These are phyloP conservation scores for Diaporthe sp. DNA, from an alignment of 2,329 filamentous ascomycete genomes.

Conservation along the genomic window DNA sequence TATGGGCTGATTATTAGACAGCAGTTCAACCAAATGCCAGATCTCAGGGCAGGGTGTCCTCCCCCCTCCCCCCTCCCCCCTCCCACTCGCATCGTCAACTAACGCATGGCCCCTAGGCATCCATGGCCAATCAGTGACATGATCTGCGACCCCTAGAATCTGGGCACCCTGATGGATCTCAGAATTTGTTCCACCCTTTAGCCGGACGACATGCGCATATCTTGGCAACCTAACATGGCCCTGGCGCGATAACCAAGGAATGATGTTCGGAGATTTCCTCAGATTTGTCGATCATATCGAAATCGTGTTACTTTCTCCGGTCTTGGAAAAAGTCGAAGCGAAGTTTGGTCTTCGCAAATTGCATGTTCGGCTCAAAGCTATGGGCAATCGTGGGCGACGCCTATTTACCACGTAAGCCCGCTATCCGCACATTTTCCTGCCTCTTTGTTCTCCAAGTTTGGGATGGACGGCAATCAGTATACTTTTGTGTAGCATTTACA, in stretches of 20 bases:
- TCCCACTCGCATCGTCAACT: neutral
- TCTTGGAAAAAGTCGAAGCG: neutral
- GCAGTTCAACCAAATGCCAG: slow-evolving; percentile 7
- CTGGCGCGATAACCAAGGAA: neutral
- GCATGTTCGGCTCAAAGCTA: too few species aligned
- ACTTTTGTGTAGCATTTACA: neutral
- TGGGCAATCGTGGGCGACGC: neutral
- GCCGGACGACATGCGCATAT: neutral
- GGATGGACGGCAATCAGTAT: slow-evolving; percentile 9
- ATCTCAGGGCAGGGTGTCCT: neutral
- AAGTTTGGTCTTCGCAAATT: neutral
- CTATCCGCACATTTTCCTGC: neutral
- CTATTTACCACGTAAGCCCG: too few species aligned
- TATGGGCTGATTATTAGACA: slow-evolving; percentile 2
- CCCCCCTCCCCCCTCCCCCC: neutral
- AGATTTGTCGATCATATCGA: neutral
- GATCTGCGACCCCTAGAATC: neutral
- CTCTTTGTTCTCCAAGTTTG: neutral
- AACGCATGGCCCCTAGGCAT: neutral
- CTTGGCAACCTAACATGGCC: neutral
- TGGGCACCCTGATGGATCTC: neutral
- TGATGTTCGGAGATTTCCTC: neutral
- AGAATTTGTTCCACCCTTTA: neutral
- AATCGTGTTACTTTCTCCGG: neutral
- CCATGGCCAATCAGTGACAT: neutral